Percentiles rank a stretch among this genome's conserved stretches.
Evolutionary conservation across 345 rosid genomes (phyloP).

Genomic region (Eucalyptus cloeziana): DNA sequence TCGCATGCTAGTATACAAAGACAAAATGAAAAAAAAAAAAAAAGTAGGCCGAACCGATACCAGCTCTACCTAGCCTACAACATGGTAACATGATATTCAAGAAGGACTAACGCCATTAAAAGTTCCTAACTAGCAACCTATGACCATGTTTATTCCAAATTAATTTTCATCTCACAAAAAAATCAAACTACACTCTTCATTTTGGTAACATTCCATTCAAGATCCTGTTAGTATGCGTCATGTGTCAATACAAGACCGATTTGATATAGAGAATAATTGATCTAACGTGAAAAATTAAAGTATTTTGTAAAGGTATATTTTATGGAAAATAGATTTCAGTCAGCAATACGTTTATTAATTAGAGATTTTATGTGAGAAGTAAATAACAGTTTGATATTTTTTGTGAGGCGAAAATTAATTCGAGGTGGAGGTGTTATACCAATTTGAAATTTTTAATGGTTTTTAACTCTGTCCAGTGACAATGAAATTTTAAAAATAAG

Average conservation of each 20-base stretch:
- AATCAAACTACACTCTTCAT: not conserved
- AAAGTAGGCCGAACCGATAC: not conserved
- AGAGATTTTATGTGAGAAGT: not conserved
- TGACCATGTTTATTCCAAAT: not conserved
- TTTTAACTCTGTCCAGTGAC: not conserved
- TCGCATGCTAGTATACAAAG: not conserved
- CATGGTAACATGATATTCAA: not conserved
- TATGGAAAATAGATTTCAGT: not conserved
- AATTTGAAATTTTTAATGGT: not conserved
- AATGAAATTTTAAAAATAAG: not conserved
- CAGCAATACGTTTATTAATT: too few relatives aligned
- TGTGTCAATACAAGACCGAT: not conserved
- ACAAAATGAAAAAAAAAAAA: not conserved
- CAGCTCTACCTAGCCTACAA: not conserved
- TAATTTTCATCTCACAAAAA: not conserved
- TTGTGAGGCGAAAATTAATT: not conserved
- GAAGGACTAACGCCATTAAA: not conserved
- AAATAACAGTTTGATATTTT: not conserved
- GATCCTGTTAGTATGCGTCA: fast-evolving
- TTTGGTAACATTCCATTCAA: not conserved
- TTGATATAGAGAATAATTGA: not conserved
- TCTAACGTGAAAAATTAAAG: not conserved
- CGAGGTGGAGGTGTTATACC: not conserved
- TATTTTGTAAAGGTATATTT: not conserved
- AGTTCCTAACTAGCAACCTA: not conserved